Percentiles rank a stretch among this genome's conserved stretches.
Evolutionary conservation across 768 basidiomycete genomes (phyloP).

Genomic region (Psilocybe subaeruginosa): DNA sequence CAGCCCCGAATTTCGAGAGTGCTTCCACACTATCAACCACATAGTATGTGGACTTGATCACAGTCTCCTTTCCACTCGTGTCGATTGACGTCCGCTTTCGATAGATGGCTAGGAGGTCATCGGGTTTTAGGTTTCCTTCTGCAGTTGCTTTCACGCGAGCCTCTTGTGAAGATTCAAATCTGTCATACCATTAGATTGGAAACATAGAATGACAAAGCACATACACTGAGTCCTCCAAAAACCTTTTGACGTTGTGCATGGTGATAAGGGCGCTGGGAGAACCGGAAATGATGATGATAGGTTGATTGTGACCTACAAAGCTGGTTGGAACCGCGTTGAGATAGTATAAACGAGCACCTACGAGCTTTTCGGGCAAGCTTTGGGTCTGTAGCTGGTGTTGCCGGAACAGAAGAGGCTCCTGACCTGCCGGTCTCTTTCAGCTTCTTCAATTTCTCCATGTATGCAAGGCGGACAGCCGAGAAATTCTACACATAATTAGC

Average conservation of each 20-base stretch:
- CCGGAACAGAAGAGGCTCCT: constrained; percentile 39
- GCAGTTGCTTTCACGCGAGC: constrained; percentile 70
- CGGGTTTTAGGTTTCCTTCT: constrained; percentile 74
- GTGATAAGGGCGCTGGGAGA: constrained; percentile 94
- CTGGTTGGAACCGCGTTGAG: not conserved
- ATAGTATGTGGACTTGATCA: constrained; percentile 69
- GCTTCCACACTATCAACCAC: constrained; percentile 94
- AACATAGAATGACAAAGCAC: constrained; percentile 22
- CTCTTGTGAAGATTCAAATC: constrained; percentile 76
- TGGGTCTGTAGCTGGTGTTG: constrained; percentile 51
- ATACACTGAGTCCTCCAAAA: constrained; percentile 87
- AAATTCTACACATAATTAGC: constrained; percentile 67
- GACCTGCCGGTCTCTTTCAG: constrained; percentile 67
- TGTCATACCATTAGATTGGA: constrained; percentile 21
- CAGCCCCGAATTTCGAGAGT: constrained; percentile 86
- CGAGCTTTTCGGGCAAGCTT: constrained; percentile 74
- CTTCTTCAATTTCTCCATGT: constrained; percentile 79
- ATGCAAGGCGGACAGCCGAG: constrained; percentile 62
- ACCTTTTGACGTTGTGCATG: constrained; percentile 96
- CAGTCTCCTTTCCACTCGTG: constrained; percentile 61
- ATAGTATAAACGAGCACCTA: constrained; percentile 35
- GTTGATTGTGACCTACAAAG: constrained; percentile 69
- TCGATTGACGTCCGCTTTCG: constrained; percentile 78
- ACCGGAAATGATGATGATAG: constrained; percentile 97
- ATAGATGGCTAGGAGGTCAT: constrained; percentile 88